Conservation (phyloP, 1,284 basidiomycete genomes). For the Trichosporon sp. region DNA sequence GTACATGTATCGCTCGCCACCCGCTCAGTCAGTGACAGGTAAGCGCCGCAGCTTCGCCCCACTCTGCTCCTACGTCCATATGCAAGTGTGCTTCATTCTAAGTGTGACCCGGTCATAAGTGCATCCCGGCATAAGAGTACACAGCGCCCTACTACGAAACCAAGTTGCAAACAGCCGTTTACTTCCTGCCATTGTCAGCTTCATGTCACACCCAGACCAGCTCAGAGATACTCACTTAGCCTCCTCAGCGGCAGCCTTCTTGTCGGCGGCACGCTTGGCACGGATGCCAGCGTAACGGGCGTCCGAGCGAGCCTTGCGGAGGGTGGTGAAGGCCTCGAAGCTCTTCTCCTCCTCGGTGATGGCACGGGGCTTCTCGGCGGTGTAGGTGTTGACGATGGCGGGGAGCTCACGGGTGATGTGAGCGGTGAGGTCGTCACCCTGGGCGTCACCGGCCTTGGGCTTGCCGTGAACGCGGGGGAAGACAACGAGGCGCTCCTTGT, state of each 20-base stretch:
- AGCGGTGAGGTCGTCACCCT: conserved; percentile 82
- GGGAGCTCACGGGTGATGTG: conserved; percentile 72
- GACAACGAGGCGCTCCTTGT: conserved; percentile 77
- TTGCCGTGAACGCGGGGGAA: conserved; percentile 96
- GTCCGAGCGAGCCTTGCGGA: conserved; percentile 82
- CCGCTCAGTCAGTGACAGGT: background rate
- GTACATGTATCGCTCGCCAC: too few species aligned
- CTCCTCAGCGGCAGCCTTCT: conserved; percentile 56
- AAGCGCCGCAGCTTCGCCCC: background rate
- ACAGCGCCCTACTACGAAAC: conserved; percentile 32
- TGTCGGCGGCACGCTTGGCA: conserved; percentile 64
- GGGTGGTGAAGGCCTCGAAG: conserved; percentile 83
- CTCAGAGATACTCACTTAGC: conserved; percentile 40
- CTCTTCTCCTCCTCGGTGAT: conserved; percentile 91
- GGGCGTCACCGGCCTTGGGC: conserved; percentile 91
- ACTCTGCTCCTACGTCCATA: background rate
- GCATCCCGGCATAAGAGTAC: conserved; percentile 39
- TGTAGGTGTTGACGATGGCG: conserved; percentile 70
- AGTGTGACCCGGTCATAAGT: conserved; percentile 33
- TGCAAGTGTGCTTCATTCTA: conserved; percentile 3
- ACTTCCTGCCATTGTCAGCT: conserved; percentile 29
- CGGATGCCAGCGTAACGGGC: conserved; percentile 84
- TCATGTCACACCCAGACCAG: background rate
- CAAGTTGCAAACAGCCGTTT: conserved; percentile 31
- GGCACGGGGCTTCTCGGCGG: conserved; percentile 83